A percentile compares a stretch with the other conserved stretches of the same genome.
Evolutionary conservation across 2,329 filamentous ascomycete genomes (phyloP).

Genomic region (Stromatinia cepivora): DNA sequence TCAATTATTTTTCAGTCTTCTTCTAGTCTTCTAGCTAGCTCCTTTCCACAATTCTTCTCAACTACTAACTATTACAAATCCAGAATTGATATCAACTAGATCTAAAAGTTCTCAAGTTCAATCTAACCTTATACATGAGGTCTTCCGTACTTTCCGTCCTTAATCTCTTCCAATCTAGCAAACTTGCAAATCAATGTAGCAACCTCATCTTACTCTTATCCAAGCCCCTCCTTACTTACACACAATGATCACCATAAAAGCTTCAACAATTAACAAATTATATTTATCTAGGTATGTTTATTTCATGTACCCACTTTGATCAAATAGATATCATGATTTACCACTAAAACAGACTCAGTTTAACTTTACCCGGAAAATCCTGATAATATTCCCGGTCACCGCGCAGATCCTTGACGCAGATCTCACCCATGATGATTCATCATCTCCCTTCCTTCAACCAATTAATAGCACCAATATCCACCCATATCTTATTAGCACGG

Average conservation of each 20-base stretch:
- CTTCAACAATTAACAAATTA: neutral
- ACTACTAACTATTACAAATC: neutral
- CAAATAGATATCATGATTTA: neutral
- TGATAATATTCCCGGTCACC: neutral
- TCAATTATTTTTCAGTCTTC: neutral
- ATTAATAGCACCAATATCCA: neutral
- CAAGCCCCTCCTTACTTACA: too few species aligned
- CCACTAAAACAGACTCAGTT: neutral
- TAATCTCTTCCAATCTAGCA: neutral
- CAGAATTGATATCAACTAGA: neutral
- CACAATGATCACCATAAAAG: neutral
- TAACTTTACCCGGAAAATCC: neutral
- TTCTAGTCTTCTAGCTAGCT: neutral
- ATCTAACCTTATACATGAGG: neutral
- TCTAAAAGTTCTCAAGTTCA: neutral
- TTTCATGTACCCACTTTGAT: neutral
- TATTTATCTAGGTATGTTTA: neutral
- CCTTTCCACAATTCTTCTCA: neutral
- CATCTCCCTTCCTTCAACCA: neutral
- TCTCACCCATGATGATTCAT: neutral
- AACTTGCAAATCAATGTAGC: neutral
- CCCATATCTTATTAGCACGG: neutral
- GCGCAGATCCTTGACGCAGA: neutral
- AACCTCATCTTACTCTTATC: slow-evolving; percentile 5
- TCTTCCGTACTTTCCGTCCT: neutral